Conservation (phyloP, 352 stramenopile genomes). For the Globisporangium orthogonon region DNA sequence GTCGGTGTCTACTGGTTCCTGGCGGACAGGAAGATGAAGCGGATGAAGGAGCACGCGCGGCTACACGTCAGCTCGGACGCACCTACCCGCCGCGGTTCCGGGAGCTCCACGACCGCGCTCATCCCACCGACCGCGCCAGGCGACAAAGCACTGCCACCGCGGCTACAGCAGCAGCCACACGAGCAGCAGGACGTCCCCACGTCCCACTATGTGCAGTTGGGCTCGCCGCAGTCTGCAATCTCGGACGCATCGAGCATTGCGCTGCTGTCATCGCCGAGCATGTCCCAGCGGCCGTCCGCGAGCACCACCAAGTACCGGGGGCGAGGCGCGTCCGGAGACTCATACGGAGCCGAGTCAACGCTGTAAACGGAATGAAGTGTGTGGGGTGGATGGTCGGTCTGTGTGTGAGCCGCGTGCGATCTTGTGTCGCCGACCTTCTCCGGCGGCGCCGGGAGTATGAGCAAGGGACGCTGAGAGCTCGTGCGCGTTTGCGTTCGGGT, state of each 20-base stretch:
- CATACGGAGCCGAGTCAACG: neutral
- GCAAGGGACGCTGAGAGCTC: too few relatives aligned
- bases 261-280: slow-evolving; percentile 38
- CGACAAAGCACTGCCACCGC: neutral
- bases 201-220: slow-evolving; percentile 34
- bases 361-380: neutral
- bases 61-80: slow-evolving; percentile 14
- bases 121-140: slow-evolving; percentile 22
- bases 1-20: slow-evolving; percentile 61
- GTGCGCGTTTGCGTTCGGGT: too few relatives aligned
- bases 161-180: slow-evolving; percentile 16
- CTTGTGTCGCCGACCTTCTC: too few relatives aligned
- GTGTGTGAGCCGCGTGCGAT: neutral
- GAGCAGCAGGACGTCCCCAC: neutral
- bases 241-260: slow-evolving; percentile 60
- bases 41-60: slow-evolving; percentile 23
- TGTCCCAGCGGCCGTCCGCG: slow-evolving; percentile 12
- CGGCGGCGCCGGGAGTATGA: too few relatives aligned
- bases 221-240: slow-evolving; percentile 44
- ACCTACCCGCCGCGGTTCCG: slow-evolving; percentile 22
- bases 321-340: neutral
- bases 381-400: neutral
- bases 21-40: slow-evolving; percentile 36
- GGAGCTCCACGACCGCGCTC: slow-evolving; percentile 16
- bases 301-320: neutral